phyloP scores from a whole-genome alignment of 257 asterid species.

The Plantago ovata region DNA sequence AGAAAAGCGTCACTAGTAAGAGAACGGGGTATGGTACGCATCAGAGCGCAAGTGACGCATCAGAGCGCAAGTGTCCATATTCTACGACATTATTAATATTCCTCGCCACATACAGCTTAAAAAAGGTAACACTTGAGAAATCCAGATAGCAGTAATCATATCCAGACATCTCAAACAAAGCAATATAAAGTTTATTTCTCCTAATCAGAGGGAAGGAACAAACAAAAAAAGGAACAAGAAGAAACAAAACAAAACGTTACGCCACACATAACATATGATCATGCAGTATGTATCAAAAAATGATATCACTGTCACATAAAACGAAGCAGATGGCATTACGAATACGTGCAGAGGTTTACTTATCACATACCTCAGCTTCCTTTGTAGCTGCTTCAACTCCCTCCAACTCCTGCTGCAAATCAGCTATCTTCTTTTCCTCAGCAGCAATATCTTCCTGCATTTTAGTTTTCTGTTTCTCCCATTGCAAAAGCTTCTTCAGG shows the following conservation, averaged over 20 bases:
- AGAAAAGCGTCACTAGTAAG: not conserved
- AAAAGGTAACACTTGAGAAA: too few relatives aligned
- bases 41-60: not conserved
- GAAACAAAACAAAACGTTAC: not conserved
- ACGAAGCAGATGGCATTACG: not conserved
- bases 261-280: slow-evolving; percentile 8
- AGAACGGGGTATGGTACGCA: too few relatives aligned
- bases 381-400: slow-evolving; percentile 54
- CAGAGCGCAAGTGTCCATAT: not conserved
- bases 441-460: slow-evolving; percentile 82
- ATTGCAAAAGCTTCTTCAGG: slow-evolving; percentile 67
- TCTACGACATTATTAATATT: not conserved
- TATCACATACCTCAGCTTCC: slow-evolving; percentile 66
- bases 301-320: not conserved
- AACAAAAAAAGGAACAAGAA: too few relatives aligned
- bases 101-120: not conserved
- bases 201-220: too few relatives aligned
- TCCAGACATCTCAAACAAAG: not conserved
- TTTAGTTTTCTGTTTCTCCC: slow-evolving; percentile 87
- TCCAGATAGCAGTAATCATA: not conserved
- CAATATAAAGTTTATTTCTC: not conserved
- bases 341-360: not conserved
- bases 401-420: slow-evolving; percentile 57
- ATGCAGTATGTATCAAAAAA: not conserved
- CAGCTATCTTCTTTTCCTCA: slow-evolving; percentile 56